These are phyloP conservation scores for Nadsonia commutata DNA, from an alignment of 1,139 yeast genomes.

Conservation along the genomic window DNA sequence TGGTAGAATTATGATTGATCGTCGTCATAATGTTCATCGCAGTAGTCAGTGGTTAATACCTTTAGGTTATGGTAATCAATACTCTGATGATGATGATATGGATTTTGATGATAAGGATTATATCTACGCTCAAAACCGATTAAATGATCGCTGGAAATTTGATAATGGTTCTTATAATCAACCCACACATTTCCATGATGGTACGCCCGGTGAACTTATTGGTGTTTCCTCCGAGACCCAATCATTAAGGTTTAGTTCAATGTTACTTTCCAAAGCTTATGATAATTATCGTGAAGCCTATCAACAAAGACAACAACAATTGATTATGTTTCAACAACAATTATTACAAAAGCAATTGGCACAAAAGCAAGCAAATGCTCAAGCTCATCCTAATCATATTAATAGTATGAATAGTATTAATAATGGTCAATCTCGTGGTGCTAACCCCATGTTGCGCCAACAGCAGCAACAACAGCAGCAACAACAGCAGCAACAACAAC, in stretches of 20 bases:
- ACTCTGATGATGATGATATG: slow-evolving; percentile 10
- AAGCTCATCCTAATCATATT: no score
- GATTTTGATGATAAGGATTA: slow-evolving; percentile 14
- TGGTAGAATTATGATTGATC: slow-evolving; percentile 59
- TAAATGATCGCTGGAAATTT: slow-evolving; percentile 61
- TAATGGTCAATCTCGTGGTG: background rate
- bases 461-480: slow-evolving; percentile 7
- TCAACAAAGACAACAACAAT: slow-evolving; percentile 30
- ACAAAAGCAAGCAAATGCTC: slow-evolving; percentile 4
- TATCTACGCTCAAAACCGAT: slow-evolving; percentile 27
- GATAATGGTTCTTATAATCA: slow-evolving; percentile 51
- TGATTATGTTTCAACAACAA: slow-evolving; percentile 18
- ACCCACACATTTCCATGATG: slow-evolving; percentile 37
- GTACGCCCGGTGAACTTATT: slow-evolving; percentile 55
- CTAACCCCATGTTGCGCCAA: background rate
- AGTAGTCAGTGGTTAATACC: slow-evolving; percentile 22
- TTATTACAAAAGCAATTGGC: slow-evolving; percentile 9
- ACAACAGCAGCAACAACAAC: slow-evolving; percentile 7
- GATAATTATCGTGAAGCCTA: slow-evolving; percentile 45
- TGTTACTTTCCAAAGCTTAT: slow-evolving; percentile 76
- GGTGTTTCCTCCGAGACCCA: slow-evolving; percentile 80
- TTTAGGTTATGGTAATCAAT: slow-evolving; percentile 2
- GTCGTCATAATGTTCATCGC: slow-evolving; percentile 46
- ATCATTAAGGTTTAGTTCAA: slow-evolving; percentile 78
- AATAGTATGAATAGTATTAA: slow-evolving; percentile 4